phyloP scores from a whole-genome alignment of 83 land plant genomes.

The Larix sibirica region DNA sequence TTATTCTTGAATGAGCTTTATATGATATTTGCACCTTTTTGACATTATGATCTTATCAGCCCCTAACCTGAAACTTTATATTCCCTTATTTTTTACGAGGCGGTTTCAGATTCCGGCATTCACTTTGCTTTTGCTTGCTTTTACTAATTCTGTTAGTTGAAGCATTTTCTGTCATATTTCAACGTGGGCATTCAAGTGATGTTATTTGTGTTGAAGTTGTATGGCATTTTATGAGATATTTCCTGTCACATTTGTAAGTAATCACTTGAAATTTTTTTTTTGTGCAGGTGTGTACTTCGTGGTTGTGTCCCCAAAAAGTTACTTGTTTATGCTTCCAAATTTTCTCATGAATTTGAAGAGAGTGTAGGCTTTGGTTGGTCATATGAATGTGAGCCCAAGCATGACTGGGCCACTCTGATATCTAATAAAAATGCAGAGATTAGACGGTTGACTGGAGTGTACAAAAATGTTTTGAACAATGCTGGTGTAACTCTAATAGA shows the following conservation, averaged over 20 bases:
- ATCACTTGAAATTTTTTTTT: not conserved
- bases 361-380: conserved; percentile 95
- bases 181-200: too few relatives aligned
- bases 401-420: conserved; percentile 94
- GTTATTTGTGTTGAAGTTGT: too few relatives aligned
- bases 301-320: conserved; percentile 98
- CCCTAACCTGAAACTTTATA: too few relatives aligned
- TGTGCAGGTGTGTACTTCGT: conserved; percentile 88
- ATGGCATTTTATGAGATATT: too few relatives aligned
- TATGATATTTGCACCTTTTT: not conserved
- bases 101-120: too few relatives aligned
- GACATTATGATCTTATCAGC: too few relatives aligned
- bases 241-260: not conserved
- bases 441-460: conserved; percentile 82
- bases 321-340: conserved; percentile 84
- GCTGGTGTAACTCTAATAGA: conserved; percentile 87
- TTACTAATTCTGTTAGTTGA: too few relatives aligned
- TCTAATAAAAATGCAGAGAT: conserved; percentile 94
- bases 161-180: too few relatives aligned
- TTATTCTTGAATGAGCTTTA: not conserved
- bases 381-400: conserved; percentile 82
- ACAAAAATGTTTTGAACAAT: conserved; percentile 78
- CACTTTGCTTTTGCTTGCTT: too few relatives aligned
- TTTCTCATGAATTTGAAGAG: conserved; percentile 89
- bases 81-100: too few relatives aligned